Base-by-base conservation (phyloP, 495 filamentous ascomycete genomes). In the Articulospora tetracladia region DNA sequence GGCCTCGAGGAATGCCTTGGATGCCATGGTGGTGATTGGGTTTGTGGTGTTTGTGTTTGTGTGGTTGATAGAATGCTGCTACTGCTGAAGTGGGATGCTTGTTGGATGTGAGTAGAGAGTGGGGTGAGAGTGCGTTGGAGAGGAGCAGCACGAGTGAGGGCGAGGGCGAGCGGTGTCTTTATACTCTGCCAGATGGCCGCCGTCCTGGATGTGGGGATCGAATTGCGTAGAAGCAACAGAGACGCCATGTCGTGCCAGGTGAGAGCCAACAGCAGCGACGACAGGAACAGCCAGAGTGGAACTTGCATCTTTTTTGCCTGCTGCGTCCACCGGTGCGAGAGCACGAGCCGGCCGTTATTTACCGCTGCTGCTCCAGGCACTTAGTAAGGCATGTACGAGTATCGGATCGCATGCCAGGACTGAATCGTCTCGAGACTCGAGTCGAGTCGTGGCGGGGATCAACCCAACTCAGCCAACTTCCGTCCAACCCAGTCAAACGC, bases 1-100 rank as follows among this genome's bases (percentile, higher is more conserved):
- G 61, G 78, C 73, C 10, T 78, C 71, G 63, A 87, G 70, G 74
- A 86, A 74, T 20, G 72, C 19, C 48, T 74, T 69, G 12, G 54
- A 53, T 19, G 13, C n/a, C 8, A 17, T 4, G 55, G 23, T 6
- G 36, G 46, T 15, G n/a, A 52, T 52, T 32, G 39, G 8, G 53
- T 26, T 47, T 6, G 41, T 8, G 4, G 41, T 50, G 20, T 12
- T 39, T 39, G 34, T 39, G 34, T 10, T 39, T 39, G 34, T 39
- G 10, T 10, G 34, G 34, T 39, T 39, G 34, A n/a, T n/a, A n/a
- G n/a, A n/a, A n/a, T n/a, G n/a, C n/a, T n/a, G n/a, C n/a, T n/a
- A n/a, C n/a, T 44, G 39, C 3, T 44, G n/a, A 26, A 50, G 19
- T 24, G 47, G 7, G 20, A n/a, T 50, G 47, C 2, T 50, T 50